Conservation (phyloP, 176 grass and related monocot species). For the Oryza meyeriana region DNA sequence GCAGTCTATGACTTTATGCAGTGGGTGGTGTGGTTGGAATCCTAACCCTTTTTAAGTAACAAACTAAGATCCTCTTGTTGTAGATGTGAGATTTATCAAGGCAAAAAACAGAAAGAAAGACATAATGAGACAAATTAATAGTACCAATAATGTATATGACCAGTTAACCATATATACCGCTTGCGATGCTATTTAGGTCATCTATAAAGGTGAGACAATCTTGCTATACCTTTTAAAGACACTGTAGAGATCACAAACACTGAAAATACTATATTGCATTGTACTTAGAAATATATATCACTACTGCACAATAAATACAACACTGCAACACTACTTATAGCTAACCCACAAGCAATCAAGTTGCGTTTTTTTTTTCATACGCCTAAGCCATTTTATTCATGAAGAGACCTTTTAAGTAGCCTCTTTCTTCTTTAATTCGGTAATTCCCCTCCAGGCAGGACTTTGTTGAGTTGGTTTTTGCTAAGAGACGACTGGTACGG, state of each 20-base stretch:
- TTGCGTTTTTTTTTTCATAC: neutral
- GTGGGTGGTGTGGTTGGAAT: conserved; percentile 15
- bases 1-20: neutral
- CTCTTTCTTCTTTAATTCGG: neutral
- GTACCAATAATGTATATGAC: neutral
- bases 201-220: neutral
- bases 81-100: neutral
- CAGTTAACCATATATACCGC: neutral
- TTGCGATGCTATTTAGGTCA: neutral
- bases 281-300: neutral
- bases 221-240: neutral
- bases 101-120: neutral
- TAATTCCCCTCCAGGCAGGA: too few species aligned
- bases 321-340: neutral
- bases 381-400: neutral
- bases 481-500: too few species aligned
- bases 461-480: too few species aligned
- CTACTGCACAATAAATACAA: neutral
- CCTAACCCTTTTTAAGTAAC: neutral
- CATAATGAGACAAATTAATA: neutral
- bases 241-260: neutral
- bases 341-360: neutral
- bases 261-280: neutral
- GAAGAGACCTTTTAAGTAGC: neutral
- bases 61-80: neutral